Evolutionary conservation across 495 filamentous ascomycete genomes (phyloP), one percentile per base, ranked within the genome.

Genomic region (Aspergillus carlsbadensis): DNA sequence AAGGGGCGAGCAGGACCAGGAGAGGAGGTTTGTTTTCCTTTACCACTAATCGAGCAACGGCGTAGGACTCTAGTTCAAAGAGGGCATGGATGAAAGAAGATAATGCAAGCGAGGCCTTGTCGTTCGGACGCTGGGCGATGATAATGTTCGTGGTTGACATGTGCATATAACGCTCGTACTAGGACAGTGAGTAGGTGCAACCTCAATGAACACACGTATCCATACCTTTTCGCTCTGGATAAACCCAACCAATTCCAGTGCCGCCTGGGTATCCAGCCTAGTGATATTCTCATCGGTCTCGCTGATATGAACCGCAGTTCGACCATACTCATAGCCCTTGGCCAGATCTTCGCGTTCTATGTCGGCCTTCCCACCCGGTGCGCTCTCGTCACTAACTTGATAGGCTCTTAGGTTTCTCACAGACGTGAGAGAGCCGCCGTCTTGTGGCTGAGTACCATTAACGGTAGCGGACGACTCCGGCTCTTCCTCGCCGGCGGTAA

Each of bases 251-350:
- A 98, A 84, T 3, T 90, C 87, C 56, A 97, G 79, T 10, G 81
- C 76, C 20, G 88, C 81, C 31, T 72, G 78, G 0, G 92, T 95
- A 60, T 95, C 87, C 29, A 96, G 75, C 48, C 84, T 89, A 2
- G 89, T 92, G 47, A 96, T 80, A 44, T 89, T 87, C 59, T 87
- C 78, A 57, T 99, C 95, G 1, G 87, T 86, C 58, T 89, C 86
- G 60, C 81, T 88, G 62, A 99, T 96, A 58, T 87, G 87, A 1
- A 98, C 92, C 1, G 90, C 90, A 1, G 93, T 96, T 36, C 90
- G 81, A 50, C 95, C 95, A 70, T 98, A 99, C 63, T 90, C 87
- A 65, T 94, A 99, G 0, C 95, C 95, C 65, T 90, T 96, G 33
- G 89, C 92, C 34, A 98, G 78, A 33, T 94, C 86, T 11, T 95